phyloP scores from a whole-genome alignment of 106 monocot species.

The Apostasia ramifera region DNA sequence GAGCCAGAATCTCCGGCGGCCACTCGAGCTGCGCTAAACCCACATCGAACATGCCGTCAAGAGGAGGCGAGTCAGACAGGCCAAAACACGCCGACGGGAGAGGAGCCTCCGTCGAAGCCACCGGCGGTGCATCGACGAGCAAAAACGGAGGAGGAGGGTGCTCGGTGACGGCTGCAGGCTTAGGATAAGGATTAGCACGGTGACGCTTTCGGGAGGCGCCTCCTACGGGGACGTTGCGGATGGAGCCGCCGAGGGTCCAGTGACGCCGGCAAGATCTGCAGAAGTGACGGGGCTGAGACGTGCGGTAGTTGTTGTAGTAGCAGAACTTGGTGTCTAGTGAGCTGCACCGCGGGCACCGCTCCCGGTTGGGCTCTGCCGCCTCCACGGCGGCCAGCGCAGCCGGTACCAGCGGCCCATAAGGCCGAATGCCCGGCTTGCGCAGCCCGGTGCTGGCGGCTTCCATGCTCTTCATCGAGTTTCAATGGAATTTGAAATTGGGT shows the following conservation, averaged over 20 bases:
- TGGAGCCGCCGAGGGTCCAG: constrained; percentile 9
- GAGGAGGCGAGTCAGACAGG: not conserved
- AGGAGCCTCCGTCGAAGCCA: not conserved
- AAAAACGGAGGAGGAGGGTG: not conserved
- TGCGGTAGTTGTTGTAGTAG: constrained; percentile 61
- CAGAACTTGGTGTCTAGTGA: constrained; percentile 45
- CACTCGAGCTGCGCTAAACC: not conserved
- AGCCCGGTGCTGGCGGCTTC: too few species aligned
- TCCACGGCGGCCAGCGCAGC: too few species aligned
- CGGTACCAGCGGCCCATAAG: too few species aligned
- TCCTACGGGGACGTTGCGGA: constrained; percentile 9
- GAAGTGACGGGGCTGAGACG: constrained; percentile 5
- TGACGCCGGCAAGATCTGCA: constrained; percentile 6
- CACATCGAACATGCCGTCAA: not conserved
- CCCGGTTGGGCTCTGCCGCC: not conserved
- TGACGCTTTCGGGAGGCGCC: constrained; percentile 8
- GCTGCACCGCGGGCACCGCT: constrained; percentile 4
- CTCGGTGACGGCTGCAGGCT: too few species aligned
- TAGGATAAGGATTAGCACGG: not conserved
- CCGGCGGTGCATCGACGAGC: not conserved
- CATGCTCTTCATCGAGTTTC: too few species aligned
- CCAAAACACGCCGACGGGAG: not conserved
- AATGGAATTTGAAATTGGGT: too few species aligned
- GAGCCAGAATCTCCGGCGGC: not conserved
- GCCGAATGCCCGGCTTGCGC: too few species aligned